Conservation (phyloP, 2,329 filamentous ascomycete genomes). For the Tolypocladium tundrense region DNA sequence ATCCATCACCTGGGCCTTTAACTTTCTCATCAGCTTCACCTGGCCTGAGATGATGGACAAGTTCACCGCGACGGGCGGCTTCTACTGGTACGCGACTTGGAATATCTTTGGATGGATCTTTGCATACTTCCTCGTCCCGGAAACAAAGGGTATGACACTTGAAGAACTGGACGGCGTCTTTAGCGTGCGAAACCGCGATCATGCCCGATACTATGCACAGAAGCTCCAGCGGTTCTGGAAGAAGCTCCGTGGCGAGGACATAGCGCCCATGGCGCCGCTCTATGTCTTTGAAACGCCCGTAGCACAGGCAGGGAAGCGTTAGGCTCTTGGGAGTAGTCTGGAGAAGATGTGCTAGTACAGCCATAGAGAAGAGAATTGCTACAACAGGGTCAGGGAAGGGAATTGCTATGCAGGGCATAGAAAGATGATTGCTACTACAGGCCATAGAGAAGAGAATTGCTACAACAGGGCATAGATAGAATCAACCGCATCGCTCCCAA, state of each 20-base stretch:
- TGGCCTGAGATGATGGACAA: slow-evolving; percentile 15
- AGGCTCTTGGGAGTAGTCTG: neutral
- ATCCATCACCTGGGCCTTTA: slow-evolving; percentile 29
- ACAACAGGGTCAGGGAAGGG: neutral
- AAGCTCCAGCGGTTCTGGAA: slow-evolving; percentile 24
- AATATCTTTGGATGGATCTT: slow-evolving; percentile 22
- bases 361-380: neutral
- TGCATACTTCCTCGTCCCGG: slow-evolving; percentile 22
- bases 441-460: neutral
- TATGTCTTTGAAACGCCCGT: slow-evolving; percentile 7
- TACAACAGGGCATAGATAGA: no score
- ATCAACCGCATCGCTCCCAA: neutral
- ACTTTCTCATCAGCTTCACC: slow-evolving; percentile 25
- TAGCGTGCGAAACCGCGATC: slow-evolving; percentile 18
- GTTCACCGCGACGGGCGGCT: slow-evolving; percentile 22
- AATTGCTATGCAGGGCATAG: neutral
- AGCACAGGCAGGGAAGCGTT: neutral
- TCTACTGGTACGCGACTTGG: slow-evolving; percentile 29
- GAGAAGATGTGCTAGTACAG: neutral
- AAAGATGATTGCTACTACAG: neutral
- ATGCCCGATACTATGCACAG: slow-evolving; percentile 17
- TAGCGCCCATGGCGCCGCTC: slow-evolving; percentile 18
- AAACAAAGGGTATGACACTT: slow-evolving; percentile 23
- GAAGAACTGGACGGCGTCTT: slow-evolving; percentile 25
- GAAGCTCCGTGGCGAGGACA: slow-evolving; percentile 16